Evolutionary conservation across 1,284 basidiomycete genomes (phyloP).

Genomic region (Ustilago lituana): DNA sequence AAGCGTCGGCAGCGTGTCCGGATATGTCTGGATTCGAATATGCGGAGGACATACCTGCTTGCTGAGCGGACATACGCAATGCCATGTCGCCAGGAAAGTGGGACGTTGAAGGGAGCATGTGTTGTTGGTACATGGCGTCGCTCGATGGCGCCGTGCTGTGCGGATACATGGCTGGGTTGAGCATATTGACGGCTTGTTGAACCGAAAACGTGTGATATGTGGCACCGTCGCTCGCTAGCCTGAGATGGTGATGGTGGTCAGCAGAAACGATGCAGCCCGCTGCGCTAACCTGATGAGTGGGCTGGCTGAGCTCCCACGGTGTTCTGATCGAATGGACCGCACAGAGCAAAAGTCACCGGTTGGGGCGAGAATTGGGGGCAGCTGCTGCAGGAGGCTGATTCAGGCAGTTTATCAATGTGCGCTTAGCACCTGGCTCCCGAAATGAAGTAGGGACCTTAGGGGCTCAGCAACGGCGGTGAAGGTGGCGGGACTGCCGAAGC

Average conservation of each 20-base stretch:
- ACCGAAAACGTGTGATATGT: not conserved
- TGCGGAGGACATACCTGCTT: not conserved
- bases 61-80: constrained; percentile 9
- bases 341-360: too few relatives aligned
- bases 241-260: not conserved
- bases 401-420: too few relatives aligned
- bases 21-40: constrained; percentile 21
- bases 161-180: constrained; percentile 17
- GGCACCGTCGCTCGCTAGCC: not conserved
- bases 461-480: too few relatives aligned
- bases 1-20: constrained; percentile 15
- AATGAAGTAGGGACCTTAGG: too few relatives aligned
- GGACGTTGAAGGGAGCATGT: constrained; percentile 17
- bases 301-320: too few relatives aligned
- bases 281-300: not conserved
- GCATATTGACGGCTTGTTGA: not conserved
- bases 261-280: not conserved
- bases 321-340: too few relatives aligned
- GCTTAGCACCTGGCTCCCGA: too few relatives aligned
- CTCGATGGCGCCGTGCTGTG: constrained; percentile 10
- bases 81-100: constrained; percentile 13
- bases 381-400: too few relatives aligned
- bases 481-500: too few relatives aligned
- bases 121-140: constrained; percentile 22
- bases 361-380: too few relatives aligned